phyloP scores from a whole-genome alignment of 2,329 filamentous ascomycete species.

The Alternaria tenuissima region DNA sequence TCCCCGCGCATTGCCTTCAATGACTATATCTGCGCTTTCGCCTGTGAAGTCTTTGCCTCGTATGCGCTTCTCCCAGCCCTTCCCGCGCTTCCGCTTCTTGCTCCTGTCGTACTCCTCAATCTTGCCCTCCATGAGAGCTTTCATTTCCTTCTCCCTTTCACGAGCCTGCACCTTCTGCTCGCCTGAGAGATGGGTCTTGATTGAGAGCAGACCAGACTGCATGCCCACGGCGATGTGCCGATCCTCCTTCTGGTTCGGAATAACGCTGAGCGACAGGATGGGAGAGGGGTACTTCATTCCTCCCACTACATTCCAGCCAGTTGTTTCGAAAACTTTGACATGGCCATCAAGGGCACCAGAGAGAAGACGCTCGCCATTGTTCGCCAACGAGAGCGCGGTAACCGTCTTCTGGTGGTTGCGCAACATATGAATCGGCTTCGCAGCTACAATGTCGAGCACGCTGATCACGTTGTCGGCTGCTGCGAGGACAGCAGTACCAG shows the following conservation, averaged over 20 bases:
- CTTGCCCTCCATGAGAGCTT: conserved; percentile 78
- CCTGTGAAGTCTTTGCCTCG: conserved; percentile 81
- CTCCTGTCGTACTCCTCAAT: conserved; percentile 80
- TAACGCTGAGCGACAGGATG: conserved; percentile 82
- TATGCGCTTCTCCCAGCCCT: conserved; percentile 68
- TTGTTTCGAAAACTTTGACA: conserved; percentile 95
- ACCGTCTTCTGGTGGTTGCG: conserved; percentile 98
- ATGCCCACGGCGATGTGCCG: conserved; percentile 95
- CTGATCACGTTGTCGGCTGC: conserved; percentile 86
- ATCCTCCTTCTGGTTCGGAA: conserved; percentile 77
- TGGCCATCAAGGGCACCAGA: conserved; percentile 93
- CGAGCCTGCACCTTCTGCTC: conserved; percentile 78
- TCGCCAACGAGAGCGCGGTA: conserved; percentile 83
- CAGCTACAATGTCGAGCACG: conserved; percentile 91
- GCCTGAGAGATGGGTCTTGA: conserved; percentile 87
- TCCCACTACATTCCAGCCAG: conserved; percentile 94
- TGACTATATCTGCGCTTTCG: conserved; percentile 86
- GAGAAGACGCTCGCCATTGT: conserved; percentile 80
- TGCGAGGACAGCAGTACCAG: conserved; percentile 85
- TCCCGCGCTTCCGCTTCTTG: conserved; percentile 68
- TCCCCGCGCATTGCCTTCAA: conserved; percentile 74
- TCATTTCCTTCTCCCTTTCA: conserved; percentile 84
- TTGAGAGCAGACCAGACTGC: conserved; percentile 88
- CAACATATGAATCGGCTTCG: conserved; percentile 84
- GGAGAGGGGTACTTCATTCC: conserved; percentile 93